Conservation (phyloP, 306 rosid genomes). For the Ammopiptanthus mongolicus region DNA sequence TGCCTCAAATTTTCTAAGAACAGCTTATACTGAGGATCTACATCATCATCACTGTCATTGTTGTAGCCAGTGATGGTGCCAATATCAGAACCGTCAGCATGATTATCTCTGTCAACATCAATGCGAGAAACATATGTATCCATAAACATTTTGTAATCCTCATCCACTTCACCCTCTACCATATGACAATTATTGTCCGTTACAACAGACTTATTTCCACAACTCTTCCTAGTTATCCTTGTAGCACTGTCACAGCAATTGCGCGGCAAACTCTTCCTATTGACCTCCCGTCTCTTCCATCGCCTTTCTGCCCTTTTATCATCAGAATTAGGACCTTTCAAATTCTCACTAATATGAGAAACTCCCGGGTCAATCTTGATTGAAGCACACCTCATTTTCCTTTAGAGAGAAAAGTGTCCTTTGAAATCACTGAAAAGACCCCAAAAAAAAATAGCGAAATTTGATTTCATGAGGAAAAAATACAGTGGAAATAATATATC, state of each 20-base stretch:
- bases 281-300: constrained; percentile 35
- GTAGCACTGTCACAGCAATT: not conserved
- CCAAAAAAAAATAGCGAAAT: not conserved
- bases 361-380: not conserved
- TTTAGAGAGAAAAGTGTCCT: not conserved
- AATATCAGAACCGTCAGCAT: not conserved
- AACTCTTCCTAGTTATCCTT: not conserved
- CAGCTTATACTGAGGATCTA: constrained; percentile 27
- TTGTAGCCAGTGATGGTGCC: not conserved
- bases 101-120: constrained; percentile 7
- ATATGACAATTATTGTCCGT: not conserved
- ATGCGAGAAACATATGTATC: not conserved
- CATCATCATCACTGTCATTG: not conserved
- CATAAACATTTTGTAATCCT: not conserved
- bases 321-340: not conserved
- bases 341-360: not conserved
- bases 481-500: not conserved
- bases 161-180: constrained; percentile 10
- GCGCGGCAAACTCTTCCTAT: not conserved
- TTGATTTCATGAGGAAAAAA: not conserved
- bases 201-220: not conserved
- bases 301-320: constrained; percentile 39
- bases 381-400: constrained; percentile 9
- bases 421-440: not conserved
- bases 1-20: constrained; percentile 31